Evolutionary conservation across 2,329 filamentous ascomycete genomes (phyloP), one percentile per base, ranked within the genome.

Genomic region (Rasamsonia emersonii): DNA sequence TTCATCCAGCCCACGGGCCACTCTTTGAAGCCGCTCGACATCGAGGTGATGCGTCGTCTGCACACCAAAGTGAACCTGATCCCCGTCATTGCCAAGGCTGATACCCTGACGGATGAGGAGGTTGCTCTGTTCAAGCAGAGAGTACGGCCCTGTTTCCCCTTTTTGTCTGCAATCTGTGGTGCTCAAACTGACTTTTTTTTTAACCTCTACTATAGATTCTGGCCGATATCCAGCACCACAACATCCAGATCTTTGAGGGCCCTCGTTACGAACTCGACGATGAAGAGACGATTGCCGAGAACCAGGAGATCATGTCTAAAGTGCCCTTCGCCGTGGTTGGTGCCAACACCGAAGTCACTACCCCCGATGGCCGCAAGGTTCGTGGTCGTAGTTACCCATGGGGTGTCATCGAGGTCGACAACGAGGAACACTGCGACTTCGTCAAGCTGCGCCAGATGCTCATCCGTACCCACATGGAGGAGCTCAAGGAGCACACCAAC

Each of bases 61-160:
- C 91, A 98, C 71, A 96, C 89, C 77, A 96, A 96, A 79, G 91
- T 98, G 76, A 98, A 98, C 75, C 69, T 98, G 63, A 98, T 98
- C 44, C 91, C 91, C 28, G 91, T 98, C 59, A 95, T 98, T 61
- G 91, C 91, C 65, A 98, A 98, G 77, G 81, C 91, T 17, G 91
- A 98, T 62, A 98, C 91, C 34, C 71, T 98, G 54, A 98, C 91
- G 42, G 91, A 98, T 47, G 91, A 96, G 59, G 91, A 98, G 67
- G 86, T 98, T 54, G 67, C 74, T 34, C 79, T 78, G 45, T 98
- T 98, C 77, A 98, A 98, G 78, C 75, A 86, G 53, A 82, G 91
- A 68, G 91, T 96, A 77, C 61, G 88, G 38, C 9, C 26, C 3
- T 23, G 27, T 28, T 10, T n/a, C 13, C 3, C 19, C 17, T 25